A percentile compares a stretch with the other conserved stretches of the same genome.
Evolutionary conservation across 2,329 filamentous ascomycete species (phyloP).

Genomic region (Talaromyces sp.): DNA sequence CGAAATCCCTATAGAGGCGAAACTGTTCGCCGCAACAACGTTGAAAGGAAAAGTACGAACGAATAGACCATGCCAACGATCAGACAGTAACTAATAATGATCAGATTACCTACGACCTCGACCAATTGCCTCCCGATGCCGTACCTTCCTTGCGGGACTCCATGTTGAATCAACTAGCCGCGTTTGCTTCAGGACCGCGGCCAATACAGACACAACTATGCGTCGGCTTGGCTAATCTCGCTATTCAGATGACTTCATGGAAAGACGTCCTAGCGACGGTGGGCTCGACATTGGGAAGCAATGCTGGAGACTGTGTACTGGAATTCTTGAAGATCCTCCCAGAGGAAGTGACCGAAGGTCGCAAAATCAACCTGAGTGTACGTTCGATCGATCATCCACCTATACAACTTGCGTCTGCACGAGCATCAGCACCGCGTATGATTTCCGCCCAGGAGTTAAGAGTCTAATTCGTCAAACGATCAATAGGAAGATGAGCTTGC

Average conservation of each 20-base stretch:
- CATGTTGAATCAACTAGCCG: constrained; percentile 75
- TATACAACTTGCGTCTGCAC: constrained; percentile 45
- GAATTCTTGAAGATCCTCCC: constrained; percentile 96
- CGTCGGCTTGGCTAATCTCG: constrained; percentile 89
- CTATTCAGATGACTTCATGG: constrained; percentile 95
- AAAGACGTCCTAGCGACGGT: constrained; percentile 86
- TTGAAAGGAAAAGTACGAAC: constrained; percentile 88
- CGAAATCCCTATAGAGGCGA: constrained; percentile 75
- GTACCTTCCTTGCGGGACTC: constrained; percentile 78
- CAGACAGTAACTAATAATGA: constrained; percentile 26
- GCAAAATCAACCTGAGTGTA: constrained; percentile 99
- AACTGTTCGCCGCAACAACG: constrained; percentile 93
- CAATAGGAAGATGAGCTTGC: constrained; percentile 90
- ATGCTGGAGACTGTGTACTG: constrained; percentile 79
- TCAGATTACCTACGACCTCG: constrained; percentile 93
- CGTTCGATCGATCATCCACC: constrained; percentile 61
- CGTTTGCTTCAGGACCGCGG: constrained; percentile 78
- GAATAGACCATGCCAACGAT: constrained; percentile 13
- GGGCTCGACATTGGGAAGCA: constrained; percentile 68
- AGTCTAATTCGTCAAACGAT: constrained; percentile 52
- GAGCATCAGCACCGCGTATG: constrained; percentile 31
- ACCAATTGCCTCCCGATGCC: constrained; percentile 77
- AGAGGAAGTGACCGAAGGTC: constrained; percentile 97
- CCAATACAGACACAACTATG: constrained; percentile 86
- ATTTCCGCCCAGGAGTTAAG: constrained; percentile 29